Evolutionary conservation across 306 rosid genomes (phyloP), one percentile per base, ranked within the genome.

Genomic region (Rosa multiflora): DNA sequence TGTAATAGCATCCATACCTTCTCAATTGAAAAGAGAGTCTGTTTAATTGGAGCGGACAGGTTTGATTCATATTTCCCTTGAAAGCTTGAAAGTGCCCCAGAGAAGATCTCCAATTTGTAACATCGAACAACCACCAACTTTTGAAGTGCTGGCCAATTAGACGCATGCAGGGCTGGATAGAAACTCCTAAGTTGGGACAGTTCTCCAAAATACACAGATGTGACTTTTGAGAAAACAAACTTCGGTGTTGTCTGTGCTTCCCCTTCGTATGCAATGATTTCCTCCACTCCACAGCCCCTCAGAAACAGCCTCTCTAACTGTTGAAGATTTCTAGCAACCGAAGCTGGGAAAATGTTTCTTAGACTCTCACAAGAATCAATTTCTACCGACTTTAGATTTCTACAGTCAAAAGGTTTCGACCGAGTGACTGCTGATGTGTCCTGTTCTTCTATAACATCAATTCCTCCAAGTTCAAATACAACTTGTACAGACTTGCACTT

Each of bases 261-360:
- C 48, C 35, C 85, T 51, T 73, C 74, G n/a, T 15, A 15, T 7
- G 47, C 70, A 66, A 87, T 52, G n/a, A 82, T 64, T 56, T 82
- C 81, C 40, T 20, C 43, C 51, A 79, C 80, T 12, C 40, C 80
- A 80, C 82, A 84, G 4, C 29, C 3, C 29, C 18, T 32, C 63
- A 87, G 74, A 5, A 11, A 18, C n/a, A 87, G 61, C 6, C 6
- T 17, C 63, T 72, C 71, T 1, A 81, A 80, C 8, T 11, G 48
- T 1, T 10, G 26, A 11, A 87, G 81, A 66, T 51, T 32, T 62
- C 51, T 84, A 4, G 81, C 81, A 9, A 82, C 5, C 9, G 80
- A 83, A 5, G 43, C 32, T 14, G 79, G 80, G 63, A 85, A 79
- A 9, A 82, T 29, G 56, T 47, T 47, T 68, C 42, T 56, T 48